Conservation (phyloP, 2,329 filamentous ascomycete species). For the Phyllosticta ampelicida region DNA sequence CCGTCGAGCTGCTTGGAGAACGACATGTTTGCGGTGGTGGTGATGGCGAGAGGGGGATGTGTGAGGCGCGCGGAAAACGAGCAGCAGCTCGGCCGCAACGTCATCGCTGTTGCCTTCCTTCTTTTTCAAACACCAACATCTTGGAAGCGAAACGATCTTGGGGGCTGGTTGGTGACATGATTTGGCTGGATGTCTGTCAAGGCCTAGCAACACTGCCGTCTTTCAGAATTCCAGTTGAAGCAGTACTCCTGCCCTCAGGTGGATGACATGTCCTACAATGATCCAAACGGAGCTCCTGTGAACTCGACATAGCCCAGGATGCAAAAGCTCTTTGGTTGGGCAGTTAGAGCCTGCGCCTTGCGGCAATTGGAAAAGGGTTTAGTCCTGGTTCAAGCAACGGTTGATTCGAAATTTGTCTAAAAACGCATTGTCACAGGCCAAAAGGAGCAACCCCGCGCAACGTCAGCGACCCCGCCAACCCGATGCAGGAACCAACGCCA, state of each 20-base stretch:
- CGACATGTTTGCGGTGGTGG: neutral
- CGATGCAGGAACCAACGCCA: neutral
- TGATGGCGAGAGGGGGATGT: neutral
- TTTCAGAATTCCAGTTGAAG: no score
- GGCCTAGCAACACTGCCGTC: no score
- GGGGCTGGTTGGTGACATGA: no score
- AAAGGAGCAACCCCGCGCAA: neutral
- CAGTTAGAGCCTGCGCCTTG: no score
- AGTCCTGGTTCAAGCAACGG: neutral
- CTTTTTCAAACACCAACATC: neutral
- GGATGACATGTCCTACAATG: no score
- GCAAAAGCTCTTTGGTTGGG: no score
- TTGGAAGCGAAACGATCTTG: no score
- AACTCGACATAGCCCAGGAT: no score
- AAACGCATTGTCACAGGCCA: neutral
- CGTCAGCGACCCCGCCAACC: neutral
- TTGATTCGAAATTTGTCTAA: neutral
- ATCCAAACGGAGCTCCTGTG: no score
- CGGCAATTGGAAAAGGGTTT: no score
- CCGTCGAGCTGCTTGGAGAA: slow-evolving; percentile 8
- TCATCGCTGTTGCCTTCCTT: neutral
- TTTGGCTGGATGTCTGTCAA: no score
- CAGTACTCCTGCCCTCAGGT: no score
- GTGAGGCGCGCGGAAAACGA: neutral
- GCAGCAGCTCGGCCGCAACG: neutral